A percentile compares a stretch with the other conserved stretches of the same genome.
phyloP scores from a whole-genome alignment of 208 protist species.

The Angomonas ambiguus region DNA sequence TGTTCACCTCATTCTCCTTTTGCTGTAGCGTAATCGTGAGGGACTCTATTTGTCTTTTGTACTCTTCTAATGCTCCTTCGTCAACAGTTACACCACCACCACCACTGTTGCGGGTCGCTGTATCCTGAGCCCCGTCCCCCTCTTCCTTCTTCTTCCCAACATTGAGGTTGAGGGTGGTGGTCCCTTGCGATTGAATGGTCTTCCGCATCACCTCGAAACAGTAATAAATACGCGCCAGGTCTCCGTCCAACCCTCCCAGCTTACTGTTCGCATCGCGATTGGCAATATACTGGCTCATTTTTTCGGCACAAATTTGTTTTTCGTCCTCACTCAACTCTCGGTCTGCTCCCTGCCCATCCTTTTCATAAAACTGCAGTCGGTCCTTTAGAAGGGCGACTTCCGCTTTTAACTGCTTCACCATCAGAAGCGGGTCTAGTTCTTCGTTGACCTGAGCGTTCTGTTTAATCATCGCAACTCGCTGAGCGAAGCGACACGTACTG shows the following conservation, averaged over 20 bases:
- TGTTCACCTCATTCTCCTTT: slow-evolving; percentile 91
- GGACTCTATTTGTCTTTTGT: slow-evolving; percentile 41
- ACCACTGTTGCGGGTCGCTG: not conserved
- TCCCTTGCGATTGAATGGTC: slow-evolving; percentile 20
- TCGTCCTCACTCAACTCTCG: slow-evolving; percentile 67
- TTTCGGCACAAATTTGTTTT: slow-evolving; percentile 49
- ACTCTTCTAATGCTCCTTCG: slow-evolving; percentile 18
- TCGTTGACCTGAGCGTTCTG: slow-evolving; percentile 87
- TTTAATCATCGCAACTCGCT: slow-evolving; percentile 86
- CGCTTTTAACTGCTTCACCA: slow-evolving; percentile 86
- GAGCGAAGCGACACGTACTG: slow-evolving; percentile 87
- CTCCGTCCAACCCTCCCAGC: slow-evolving; percentile 75
- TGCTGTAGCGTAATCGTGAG: slow-evolving; percentile 81
- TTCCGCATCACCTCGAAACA: slow-evolving; percentile 82
- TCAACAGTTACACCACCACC: slow-evolving; percentile 9
- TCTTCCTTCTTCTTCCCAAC: not conserved
- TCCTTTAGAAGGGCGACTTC: slow-evolving; percentile 87
- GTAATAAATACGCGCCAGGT: slow-evolving; percentile 83
- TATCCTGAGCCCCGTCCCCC: not conserved
- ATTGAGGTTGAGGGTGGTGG: not conserved
- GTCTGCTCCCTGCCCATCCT: slow-evolving; percentile 44
- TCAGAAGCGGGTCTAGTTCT: slow-evolving; percentile 84
- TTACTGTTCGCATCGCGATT: slow-evolving; percentile 34
- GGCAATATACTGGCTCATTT: slow-evolving; percentile 64
- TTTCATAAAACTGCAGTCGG: slow-evolving; percentile 73